Conservation (phyloP, 331 rosid species). For the Stylosanthes scabra region DNA sequence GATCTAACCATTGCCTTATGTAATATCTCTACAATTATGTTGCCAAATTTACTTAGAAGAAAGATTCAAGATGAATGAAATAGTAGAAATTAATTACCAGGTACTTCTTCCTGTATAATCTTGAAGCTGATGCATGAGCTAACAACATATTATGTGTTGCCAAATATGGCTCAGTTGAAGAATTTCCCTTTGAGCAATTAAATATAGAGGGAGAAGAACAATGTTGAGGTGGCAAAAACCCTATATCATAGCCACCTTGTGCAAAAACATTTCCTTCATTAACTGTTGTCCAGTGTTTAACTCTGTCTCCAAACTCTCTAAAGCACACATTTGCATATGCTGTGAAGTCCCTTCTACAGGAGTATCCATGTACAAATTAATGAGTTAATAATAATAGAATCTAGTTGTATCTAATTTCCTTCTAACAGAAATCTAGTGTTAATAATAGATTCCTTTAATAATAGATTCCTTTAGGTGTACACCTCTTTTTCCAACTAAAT, state of each 20-base stretch:
- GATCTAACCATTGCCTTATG: too few relatives aligned
- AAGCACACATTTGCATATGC: conserved; percentile 56
- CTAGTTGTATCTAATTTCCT: too few relatives aligned
- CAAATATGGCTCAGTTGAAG: conserved; percentile 53
- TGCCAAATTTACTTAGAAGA: too few relatives aligned
- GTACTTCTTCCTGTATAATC: conserved; percentile 47
- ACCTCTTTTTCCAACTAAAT: too few relatives aligned
- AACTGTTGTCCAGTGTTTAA: conserved; percentile 53
- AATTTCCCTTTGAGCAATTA: conserved; percentile 50
- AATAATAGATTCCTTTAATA: too few relatives aligned
- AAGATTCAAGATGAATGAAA: too few relatives aligned
- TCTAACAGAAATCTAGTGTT: too few relatives aligned
- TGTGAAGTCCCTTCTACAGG: conserved; percentile 55
- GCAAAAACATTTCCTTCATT: conserved; percentile 52
- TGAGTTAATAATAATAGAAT: background rate
- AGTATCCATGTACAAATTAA: background rate
- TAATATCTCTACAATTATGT: too few relatives aligned
- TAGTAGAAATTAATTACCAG: conserved; percentile 36
- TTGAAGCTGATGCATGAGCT: conserved; percentile 53
- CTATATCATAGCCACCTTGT: conserved; percentile 42
- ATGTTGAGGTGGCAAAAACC: conserved; percentile 44
- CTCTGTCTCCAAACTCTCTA: conserved; percentile 53
- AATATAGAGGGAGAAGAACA: conserved; percentile 41
- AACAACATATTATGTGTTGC: conserved; percentile 51
- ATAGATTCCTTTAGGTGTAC: too few relatives aligned